Percentiles rank a stretch among this genome's conserved stretches.
Evolutionary conservation across 495 filamentous ascomycete species (phyloP).

Genomic region (Tuber indicum): DNA sequence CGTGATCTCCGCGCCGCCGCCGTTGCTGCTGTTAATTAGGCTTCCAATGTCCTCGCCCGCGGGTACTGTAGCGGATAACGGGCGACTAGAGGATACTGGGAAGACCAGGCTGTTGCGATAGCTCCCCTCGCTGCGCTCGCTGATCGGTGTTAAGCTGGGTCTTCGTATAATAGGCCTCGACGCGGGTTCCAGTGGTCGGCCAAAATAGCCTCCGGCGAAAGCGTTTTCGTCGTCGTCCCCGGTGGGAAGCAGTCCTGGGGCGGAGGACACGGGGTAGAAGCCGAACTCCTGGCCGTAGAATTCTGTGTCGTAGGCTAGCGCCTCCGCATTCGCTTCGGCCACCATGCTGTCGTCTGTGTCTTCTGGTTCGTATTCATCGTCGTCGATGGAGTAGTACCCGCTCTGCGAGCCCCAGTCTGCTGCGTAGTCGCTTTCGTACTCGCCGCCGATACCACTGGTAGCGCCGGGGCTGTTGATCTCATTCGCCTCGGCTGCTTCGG

Average conservation of each 20-base stretch:
- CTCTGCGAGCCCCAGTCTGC: constrained; percentile 30
- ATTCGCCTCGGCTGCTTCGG: constrained; percentile 23
- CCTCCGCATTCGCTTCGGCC: constrained; percentile 89
- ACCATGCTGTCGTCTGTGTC: constrained; percentile 82
- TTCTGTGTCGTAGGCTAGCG: constrained; percentile 81
- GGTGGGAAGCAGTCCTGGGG: constrained; percentile 38
- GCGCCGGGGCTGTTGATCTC: constrained; percentile 9
- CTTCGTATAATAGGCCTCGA: constrained; percentile 67
- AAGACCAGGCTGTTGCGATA: constrained; percentile 72
- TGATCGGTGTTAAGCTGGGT: constrained; percentile 91
- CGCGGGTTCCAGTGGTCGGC: constrained; percentile 60
- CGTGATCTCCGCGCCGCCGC: background rate
- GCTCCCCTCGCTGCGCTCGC: constrained; percentile 90
- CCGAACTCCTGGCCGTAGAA: constrained; percentile 97
- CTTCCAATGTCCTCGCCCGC: background rate
- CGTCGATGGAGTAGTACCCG: constrained; percentile 44
- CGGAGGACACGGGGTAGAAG: constrained; percentile 74
- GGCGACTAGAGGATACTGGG: constrained; percentile 14
- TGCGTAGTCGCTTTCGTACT: constrained; percentile 31
- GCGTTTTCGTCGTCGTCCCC: constrained; percentile 31
- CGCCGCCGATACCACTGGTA: constrained; percentile 4
- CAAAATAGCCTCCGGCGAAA: constrained; percentile 79
- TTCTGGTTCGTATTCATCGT: constrained; percentile 52
- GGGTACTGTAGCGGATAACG: background rate
- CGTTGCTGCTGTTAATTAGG: background rate